Conservation (phyloP, 345 rosid species). For the Hibiscus syriacus region DNA sequence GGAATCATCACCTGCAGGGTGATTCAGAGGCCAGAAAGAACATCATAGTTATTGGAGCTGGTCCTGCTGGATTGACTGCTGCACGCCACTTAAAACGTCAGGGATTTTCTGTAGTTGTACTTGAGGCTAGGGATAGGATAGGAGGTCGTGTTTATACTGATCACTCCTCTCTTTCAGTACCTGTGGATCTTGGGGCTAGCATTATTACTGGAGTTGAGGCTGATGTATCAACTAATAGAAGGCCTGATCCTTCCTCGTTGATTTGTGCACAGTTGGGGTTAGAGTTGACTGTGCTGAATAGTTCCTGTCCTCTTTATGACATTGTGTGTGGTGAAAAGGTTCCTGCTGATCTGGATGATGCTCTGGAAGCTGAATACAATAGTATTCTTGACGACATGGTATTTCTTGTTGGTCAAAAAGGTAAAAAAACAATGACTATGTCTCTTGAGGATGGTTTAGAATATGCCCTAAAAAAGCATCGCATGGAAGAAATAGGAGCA, state of each 20-base stretch:
- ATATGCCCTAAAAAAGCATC: slow-evolving; percentile 74
- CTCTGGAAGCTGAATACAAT: slow-evolving; percentile 90
- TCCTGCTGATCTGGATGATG: slow-evolving; percentile 84
- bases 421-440: slow-evolving; percentile 78
- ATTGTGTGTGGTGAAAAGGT: slow-evolving; percentile 82
- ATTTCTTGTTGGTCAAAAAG: slow-evolving; percentile 81
- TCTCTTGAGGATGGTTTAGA: slow-evolving; percentile 98
- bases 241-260: slow-evolving; percentile 95
- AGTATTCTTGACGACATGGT: slow-evolving; percentile 92
- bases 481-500: slow-evolving; percentile 46
- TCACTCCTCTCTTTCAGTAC: slow-evolving; percentile 91
- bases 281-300: slow-evolving; percentile 85
- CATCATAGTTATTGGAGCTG: slow-evolving; percentile 89
- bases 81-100: slow-evolving; percentile 95
- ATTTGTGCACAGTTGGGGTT: slow-evolving; percentile 92
- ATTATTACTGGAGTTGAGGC: slow-evolving; percentile 99
- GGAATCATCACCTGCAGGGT: slow-evolving; percentile 21
- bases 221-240: slow-evolving; percentile 95
- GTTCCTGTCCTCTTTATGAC: slow-evolving; percentile 98
- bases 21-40: slow-evolving; percentile 47
- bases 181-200: slow-evolving; percentile 99
- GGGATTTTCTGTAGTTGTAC: slow-evolving; percentile 81
- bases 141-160: slow-evolving; percentile 99
- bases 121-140: slow-evolving; percentile 90
- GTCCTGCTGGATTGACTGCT: slow-evolving; percentile 98